Evolutionary conservation across 768 basidiomycete species (phyloP).

Genomic region (Cantharellus anzutake): DNA sequence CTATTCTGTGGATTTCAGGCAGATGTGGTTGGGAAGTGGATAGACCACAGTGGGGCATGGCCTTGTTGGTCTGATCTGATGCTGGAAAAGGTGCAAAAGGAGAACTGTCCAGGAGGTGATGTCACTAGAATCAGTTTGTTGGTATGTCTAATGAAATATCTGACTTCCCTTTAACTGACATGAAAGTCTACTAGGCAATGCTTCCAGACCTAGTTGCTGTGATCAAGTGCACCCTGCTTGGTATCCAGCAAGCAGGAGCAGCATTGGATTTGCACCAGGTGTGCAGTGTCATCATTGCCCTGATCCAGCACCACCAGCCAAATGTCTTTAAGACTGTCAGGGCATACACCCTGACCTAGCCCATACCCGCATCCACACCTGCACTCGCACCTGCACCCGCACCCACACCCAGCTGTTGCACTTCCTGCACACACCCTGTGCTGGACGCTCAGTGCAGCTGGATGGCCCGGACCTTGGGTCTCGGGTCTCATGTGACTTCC

Average conservation of each 20-base stretch:
- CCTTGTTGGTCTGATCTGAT: not conserved
- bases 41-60: not conserved
- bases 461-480: too few species aligned
- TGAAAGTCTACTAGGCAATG: not conserved
- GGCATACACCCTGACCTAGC: too few species aligned
- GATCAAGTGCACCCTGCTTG: not conserved
- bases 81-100: not conserved
- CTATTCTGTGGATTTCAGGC: not conserved
- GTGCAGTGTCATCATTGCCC: constrained; percentile 17
- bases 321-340: constrained; percentile 18
- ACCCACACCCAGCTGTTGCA: too few species aligned
- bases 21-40: not conserved
- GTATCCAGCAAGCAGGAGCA: constrained; percentile 11
- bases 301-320: constrained; percentile 12
- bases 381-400: too few species aligned
- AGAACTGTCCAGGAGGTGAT: not conserved
- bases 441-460: too few species aligned
- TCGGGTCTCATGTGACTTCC: too few species aligned
- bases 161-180: not conserved
- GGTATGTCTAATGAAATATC: not conserved
- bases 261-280: constrained; percentile 14
- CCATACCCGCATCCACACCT: too few species aligned
- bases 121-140: not conserved
- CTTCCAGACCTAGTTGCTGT: not conserved
- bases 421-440: too few species aligned